These are phyloP conservation scores for Ordospora colligata DNA, from an alignment of 371 early-diverging fungal genomes.

Conservation along the genomic window DNA sequence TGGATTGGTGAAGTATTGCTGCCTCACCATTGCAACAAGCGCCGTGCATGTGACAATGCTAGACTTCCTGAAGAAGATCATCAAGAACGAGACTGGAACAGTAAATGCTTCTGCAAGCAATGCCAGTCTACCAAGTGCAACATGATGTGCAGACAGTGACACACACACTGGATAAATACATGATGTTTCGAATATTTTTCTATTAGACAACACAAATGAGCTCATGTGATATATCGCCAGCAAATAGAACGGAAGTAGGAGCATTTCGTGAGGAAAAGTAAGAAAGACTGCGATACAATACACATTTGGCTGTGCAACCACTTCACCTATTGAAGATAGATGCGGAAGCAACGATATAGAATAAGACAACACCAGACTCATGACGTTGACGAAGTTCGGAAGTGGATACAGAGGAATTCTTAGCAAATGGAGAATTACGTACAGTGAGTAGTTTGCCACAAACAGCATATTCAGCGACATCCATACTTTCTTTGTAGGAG, in stretches of 20 bases:
- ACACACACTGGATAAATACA: slow-evolving; percentile 3
- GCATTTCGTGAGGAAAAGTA: slow-evolving; percentile 19
- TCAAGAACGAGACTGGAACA: slow-evolving; percentile 32
- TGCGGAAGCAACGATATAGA: background rate
- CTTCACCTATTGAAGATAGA: background rate
- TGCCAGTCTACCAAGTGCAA: slow-evolving; percentile 20
- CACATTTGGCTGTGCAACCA: slow-evolving; percentile 19
- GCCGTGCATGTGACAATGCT: slow-evolving; percentile 28
- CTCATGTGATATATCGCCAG: slow-evolving; percentile 42
- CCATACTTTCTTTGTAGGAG: slow-evolving; percentile 16
- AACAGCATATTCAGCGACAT: slow-evolving; percentile 19
- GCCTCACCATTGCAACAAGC: slow-evolving; percentile 45
- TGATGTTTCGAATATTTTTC: slow-evolving; percentile 19
- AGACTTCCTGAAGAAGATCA: slow-evolving; percentile 32
- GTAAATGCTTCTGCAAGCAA: slow-evolving; percentile 31
- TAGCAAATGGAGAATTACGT: background rate
- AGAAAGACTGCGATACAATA: slow-evolving; percentile 38
- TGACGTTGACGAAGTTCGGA: slow-evolving; percentile 17
- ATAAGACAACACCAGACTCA: slow-evolving; percentile 24
- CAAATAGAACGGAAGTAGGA: slow-evolving; percentile 53
- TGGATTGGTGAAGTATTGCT: slow-evolving; percentile 51
- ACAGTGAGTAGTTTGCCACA: slow-evolving; percentile 15
- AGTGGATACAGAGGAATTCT: slow-evolving; percentile 2
- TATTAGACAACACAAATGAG: slow-evolving; percentile 35
- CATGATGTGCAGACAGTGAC: slow-evolving; percentile 5